Percentiles rank a stretch among this genome's conserved stretches.
These are phyloP conservation scores for Lentinula guzmanii DNA, from an alignment of 768 basidiomycete species.

Conservation along the genomic window DNA sequence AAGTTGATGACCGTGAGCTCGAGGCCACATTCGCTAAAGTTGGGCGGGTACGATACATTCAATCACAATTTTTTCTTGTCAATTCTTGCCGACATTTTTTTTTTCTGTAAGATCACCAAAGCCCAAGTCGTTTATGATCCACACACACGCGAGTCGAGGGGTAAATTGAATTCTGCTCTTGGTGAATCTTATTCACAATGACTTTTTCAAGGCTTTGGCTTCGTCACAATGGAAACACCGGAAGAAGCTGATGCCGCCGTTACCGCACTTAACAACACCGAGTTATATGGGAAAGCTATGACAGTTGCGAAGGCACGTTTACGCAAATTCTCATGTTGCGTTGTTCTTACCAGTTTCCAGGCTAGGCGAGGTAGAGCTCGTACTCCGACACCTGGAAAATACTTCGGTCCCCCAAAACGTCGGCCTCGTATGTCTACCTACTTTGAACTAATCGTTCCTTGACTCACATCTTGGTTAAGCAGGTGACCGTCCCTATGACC, in stretches of 20 bases:
- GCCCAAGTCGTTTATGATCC: slow-evolving; percentile 71
- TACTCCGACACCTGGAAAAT: slow-evolving; percentile 90
- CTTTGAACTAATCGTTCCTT: slow-evolving; percentile 1
- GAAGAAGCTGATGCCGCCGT: slow-evolving; percentile 94
- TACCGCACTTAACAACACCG: slow-evolving; percentile 74
- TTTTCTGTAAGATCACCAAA: slow-evolving; percentile 53
- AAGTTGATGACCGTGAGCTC: slow-evolving; percentile 76
- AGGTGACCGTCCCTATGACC: slow-evolving; percentile 88
- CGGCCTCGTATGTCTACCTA: slow-evolving; percentile 38
- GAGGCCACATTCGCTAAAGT: slow-evolving; percentile 85
- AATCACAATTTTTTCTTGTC: background rate
- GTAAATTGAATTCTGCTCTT: slow-evolving; percentile 63
- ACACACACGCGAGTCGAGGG: slow-evolving; percentile 59
- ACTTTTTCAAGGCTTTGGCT: slow-evolving; percentile 39
- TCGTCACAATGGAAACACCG: slow-evolving; percentile 72
- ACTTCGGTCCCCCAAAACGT: slow-evolving; percentile 90
- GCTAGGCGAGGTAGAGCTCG: slow-evolving; percentile 87
- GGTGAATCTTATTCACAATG: slow-evolving; percentile 35
- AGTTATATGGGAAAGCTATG: slow-evolving; percentile 81
- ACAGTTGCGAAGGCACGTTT: slow-evolving; percentile 74
- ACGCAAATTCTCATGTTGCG: background rate
- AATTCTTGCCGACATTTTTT: background rate
- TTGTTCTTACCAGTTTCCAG: slow-evolving; percentile 17
- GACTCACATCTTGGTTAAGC: background rate
- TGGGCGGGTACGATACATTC: slow-evolving; percentile 60